Conservation (phyloP, 2,329 filamentous ascomycete genomes). For the Colletotrichum lentis region DNA sequence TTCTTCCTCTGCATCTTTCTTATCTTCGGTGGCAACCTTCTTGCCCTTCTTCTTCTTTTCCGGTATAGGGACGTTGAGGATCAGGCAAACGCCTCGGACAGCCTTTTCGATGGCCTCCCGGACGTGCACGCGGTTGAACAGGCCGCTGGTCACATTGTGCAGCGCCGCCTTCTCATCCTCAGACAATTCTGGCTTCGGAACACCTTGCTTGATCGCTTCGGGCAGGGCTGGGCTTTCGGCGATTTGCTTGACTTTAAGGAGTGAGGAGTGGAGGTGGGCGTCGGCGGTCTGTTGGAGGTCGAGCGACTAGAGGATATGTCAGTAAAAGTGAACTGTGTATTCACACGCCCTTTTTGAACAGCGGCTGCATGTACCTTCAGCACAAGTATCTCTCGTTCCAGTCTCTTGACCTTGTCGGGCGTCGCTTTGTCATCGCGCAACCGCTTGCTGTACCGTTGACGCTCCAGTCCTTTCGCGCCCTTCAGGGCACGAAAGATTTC, state of each 20-base stretch:
- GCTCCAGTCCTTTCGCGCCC: conserved; percentile 77
- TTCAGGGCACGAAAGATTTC: conserved; percentile 74
- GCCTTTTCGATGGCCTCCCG: conserved; percentile 59
- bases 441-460: conserved; percentile 75
- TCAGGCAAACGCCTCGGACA: conserved; percentile 57
- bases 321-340: conserved; percentile 5
- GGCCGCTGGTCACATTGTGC: conserved; percentile 67
- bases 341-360: too few species aligned
- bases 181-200: conserved; percentile 60
- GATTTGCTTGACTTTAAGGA: conserved; percentile 63
- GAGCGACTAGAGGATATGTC: conserved; percentile 54
- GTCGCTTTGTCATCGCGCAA: conserved; percentile 57
- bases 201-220: conserved; percentile 54
- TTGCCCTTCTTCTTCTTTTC: conserved; percentile 52
- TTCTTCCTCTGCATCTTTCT: conserved; percentile 46
- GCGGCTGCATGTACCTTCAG: conserved; percentile 56
- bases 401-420: conserved; percentile 61
- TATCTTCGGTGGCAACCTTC: conserved; percentile 45
- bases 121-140: conserved; percentile 63
- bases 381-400: conserved; percentile 68
- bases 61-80: conserved; percentile 58
- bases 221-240: conserved; percentile 61
- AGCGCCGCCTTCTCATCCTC: conserved; percentile 61
- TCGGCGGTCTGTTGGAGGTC: conserved; percentile 66
- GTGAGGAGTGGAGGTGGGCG: conserved; percentile 62